These are phyloP conservation scores for Botrytis porri DNA, from an alignment of 2,329 filamentous ascomycete species.

Conservation along the genomic window DNA sequence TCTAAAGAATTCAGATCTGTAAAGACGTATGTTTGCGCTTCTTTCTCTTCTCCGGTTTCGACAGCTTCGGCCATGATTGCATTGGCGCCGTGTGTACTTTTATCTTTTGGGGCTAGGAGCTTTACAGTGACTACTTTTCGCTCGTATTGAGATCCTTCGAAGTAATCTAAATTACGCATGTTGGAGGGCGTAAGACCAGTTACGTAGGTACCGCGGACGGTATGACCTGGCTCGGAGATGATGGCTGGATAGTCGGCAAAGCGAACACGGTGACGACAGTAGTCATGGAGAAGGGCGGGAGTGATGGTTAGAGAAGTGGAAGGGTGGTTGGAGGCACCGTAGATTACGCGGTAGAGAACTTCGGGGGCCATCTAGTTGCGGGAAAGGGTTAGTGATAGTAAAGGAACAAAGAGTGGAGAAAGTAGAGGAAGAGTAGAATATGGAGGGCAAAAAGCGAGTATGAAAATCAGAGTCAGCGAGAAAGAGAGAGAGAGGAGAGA, in stretches of 20 bases:
- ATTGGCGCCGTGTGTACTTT: neutral
- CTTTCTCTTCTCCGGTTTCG: conserved; percentile 22
- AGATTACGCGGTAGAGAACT: conserved; percentile 83
- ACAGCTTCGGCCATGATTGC: conserved; percentile 19
- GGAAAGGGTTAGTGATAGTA: neutral
- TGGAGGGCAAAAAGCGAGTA: neutral
- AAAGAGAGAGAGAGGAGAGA: neutral
- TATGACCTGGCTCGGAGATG: conserved; percentile 51
- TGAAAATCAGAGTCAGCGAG: neutral
- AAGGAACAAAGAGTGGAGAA: neutral
- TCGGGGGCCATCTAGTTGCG: conserved; percentile 68
- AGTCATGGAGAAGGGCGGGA: conserved; percentile 72
- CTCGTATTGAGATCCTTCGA: conserved; percentile 76
- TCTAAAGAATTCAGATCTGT: conserved; percentile 55
- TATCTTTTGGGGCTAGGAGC: conserved; percentile 37
- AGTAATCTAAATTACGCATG: conserved; percentile 70
- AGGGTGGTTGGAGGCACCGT: conserved; percentile 44
- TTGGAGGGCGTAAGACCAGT: conserved; percentile 76
- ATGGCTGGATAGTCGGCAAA: conserved; percentile 80
- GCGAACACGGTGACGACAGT: conserved; percentile 68
- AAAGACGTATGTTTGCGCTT: conserved; percentile 64
- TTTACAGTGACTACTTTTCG: conserved; percentile 55
- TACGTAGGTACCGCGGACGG: conserved; percentile 73
- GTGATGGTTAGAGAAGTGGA: conserved; percentile 55
- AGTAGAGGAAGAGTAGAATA: conserved; percentile 16